phyloP scores from a whole-genome alignment of 768 basidiomycete genomes.

The Rhodotorula sphaerocarpa region DNA sequence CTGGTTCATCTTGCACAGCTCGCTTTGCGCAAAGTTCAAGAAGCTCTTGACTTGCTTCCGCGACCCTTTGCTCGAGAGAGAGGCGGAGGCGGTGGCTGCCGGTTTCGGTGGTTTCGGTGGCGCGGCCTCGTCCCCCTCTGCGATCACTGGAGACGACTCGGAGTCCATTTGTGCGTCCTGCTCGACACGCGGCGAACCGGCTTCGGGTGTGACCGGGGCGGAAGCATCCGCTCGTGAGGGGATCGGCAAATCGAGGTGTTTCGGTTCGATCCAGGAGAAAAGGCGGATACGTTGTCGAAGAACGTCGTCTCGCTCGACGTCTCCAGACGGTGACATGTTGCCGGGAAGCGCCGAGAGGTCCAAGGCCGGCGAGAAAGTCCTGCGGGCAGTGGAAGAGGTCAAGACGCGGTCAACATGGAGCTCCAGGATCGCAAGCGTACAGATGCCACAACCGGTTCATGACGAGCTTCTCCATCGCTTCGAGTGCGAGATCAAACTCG shows the following conservation, averaged over 20 bases:
- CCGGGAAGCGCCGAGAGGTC: slow-evolving; percentile 46
- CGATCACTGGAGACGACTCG: background rate
- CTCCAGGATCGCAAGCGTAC: slow-evolving; percentile 50
- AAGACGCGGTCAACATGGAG: too few species aligned
- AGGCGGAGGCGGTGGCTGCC: background rate
- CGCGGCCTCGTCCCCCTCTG: background rate
- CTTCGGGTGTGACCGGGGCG: background rate
- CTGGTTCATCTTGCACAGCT: slow-evolving; percentile 91
- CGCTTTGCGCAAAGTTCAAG: slow-evolving; percentile 43
- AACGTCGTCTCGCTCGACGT: slow-evolving; percentile 90
- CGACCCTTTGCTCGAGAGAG: background rate
- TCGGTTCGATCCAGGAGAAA: slow-evolving; percentile 81
- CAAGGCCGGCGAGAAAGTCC: slow-evolving; percentile 86
- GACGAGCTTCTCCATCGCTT: slow-evolving; percentile 99
- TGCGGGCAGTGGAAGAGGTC: slow-evolving; percentile 40
- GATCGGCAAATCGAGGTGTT: slow-evolving; percentile 76
- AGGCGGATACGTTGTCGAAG: slow-evolving; percentile 79
- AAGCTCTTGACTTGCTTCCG: slow-evolving; percentile 17
- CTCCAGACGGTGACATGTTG: slow-evolving; percentile 68
- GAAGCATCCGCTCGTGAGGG: background rate
- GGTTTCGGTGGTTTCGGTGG: background rate
- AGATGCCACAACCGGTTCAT: slow-evolving; percentile 96
- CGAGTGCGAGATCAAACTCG: slow-evolving; percentile 93
- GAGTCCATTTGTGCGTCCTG: background rate
- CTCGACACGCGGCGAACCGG: background rate